Conservation (phyloP, 345 rosid genomes). For the Microcos paniculata region DNA sequence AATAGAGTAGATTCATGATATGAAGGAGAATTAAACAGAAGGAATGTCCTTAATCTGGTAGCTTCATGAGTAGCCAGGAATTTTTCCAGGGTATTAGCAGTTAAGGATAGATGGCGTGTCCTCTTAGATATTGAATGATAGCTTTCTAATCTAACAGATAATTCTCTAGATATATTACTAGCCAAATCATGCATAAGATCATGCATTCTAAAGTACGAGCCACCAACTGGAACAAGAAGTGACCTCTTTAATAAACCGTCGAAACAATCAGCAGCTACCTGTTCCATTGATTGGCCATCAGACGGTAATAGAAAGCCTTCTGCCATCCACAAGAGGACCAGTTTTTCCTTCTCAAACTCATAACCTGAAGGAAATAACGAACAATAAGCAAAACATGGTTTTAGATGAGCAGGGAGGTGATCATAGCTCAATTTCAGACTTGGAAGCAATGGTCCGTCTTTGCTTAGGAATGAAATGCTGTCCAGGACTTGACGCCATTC, state of each 20-base stretch:
- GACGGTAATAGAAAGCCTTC: conserved; percentile 15
- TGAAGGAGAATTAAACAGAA: background rate
- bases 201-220: conserved; percentile 8
- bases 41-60: background rate
- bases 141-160: background rate
- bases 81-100: background rate
- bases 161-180: background rate
- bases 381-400: conserved; percentile 34
- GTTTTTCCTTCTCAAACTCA: background rate
- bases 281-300: background rate
- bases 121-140: background rate
- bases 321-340: conserved; percentile 29
- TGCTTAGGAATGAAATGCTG: too few relatives aligned
- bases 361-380: conserved; percentile 26
- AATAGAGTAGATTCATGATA: background rate
- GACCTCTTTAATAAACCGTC: background rate
- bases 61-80: background rate
- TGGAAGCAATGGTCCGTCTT: background rate
- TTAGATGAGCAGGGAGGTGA: conserved; percentile 24
- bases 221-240: background rate
- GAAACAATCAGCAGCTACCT: background rate
- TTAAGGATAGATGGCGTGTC: background rate
- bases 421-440: background rate
- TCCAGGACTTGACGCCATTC: background rate
- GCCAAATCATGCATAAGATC: conserved; percentile 26